Base-by-base conservation (phyloP, 768 basidiomycete genomes). In the Russula dissimulans region DNA sequence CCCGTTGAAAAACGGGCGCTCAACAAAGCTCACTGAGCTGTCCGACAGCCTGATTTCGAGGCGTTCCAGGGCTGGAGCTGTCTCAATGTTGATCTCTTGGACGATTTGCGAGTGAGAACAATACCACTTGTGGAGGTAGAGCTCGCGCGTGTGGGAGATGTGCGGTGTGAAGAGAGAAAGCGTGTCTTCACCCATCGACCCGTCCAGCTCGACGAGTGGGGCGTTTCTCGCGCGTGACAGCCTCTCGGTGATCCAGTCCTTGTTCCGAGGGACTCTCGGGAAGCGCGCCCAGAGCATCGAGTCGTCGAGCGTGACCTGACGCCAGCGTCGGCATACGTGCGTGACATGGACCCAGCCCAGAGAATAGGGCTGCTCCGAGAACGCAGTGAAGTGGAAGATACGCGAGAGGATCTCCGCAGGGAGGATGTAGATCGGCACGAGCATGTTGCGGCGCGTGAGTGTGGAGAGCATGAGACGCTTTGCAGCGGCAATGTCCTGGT, bases 301-400 rank as follows among this genome's bases (percentile, higher is more conserved):
- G 22, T 64, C 49, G 15, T 42, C 55, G 18, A 64, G 32, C n/a
- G 63, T 39, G 15, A 60, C 50, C 8, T 56, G 48, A 29, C 60
- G 60, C 63, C 63, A 64, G 45, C 48, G 50, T 15, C 42, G 60
- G 41, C 63, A 64, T 11, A 64, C 63, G 36, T 64, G 63, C 15
- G 63, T 64, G 15, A 32, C 51, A 4, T 1, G 9, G 26, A 41
- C 31, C 22, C 22, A 26, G 22, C 22, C 22, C 4, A 6, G 36
- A 11, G 22, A 26, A 26, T 26, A 26, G 22, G 22, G 22, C 36
- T 7, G 8, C 36, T 42, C 41, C 5, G 31, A 42, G 9, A 26
- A 18, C 12, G 31, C 29, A n/a, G 22, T 36, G 18, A 57, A 17
- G 17, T 34, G 54, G 43, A 64, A 64, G n/a, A 64, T 41, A 14